These are phyloP conservation scores for Thraustochytrium sp. DNA, from an alignment of 352 stramenopile genomes.

Conservation along the genomic window DNA sequence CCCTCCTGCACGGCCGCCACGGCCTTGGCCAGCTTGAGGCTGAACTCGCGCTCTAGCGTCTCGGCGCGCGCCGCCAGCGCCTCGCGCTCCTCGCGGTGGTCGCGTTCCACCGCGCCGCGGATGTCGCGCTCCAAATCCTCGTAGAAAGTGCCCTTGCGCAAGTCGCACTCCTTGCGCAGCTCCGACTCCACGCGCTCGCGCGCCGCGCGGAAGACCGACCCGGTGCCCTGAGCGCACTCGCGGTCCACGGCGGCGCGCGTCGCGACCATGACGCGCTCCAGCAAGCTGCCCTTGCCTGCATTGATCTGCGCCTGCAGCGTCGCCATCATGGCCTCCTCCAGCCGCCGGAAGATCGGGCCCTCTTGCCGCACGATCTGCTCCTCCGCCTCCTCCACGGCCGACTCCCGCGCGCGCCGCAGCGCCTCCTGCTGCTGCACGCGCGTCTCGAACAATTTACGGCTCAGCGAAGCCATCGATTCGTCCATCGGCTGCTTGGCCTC, in stretches of 20 bases:
- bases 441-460: constrained; percentile 13
- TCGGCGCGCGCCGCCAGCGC: neutral
- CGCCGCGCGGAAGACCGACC: neutral
- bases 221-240: neutral
- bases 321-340: constrained; percentile 6
- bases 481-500: neutral
- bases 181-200: neutral
- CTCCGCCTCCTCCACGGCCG: neutral
- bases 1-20: neutral
- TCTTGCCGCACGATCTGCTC: neutral
- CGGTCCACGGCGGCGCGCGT: neutral
- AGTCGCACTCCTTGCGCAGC: neutral
- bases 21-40: neutral
- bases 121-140: neutral
- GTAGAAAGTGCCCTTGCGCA: neutral
- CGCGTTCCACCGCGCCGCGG: neutral
- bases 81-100: neutral
- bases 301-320: constrained; percentile 13
- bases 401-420: neutral
- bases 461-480: neutral
- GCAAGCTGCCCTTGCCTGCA: neutral
- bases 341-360: neutral
- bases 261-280: neutral
- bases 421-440: constrained; percentile 17
- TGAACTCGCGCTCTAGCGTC: neutral